Evolutionary conservation across 495 filamentous ascomycete species (phyloP), one percentile per base, ranked within the genome.

Genomic region (Penicillium antarcticum): DNA sequence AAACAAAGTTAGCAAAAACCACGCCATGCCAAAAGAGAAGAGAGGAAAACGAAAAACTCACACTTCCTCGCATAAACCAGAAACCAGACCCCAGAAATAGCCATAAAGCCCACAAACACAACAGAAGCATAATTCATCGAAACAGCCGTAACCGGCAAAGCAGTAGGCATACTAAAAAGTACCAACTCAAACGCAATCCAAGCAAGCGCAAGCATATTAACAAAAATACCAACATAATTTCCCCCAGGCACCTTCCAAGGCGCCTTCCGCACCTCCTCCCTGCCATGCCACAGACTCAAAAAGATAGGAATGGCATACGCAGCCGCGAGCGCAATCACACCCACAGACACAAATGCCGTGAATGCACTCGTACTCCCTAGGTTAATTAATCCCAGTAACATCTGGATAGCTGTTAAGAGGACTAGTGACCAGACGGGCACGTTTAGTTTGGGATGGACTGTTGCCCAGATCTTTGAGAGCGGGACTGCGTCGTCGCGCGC

Each of bases 101-200:
- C 60, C 65, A 70, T 61, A 40, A 78, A 77, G 4, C 79, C 80
- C n/a, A 79, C 71, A 63, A 87, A 85, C 5, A 86, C 82, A 1
- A 83, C 82, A 0, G 71, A 74, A 7, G 84, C 84, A 65, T 86
- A 86, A 63, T 86, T 84, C 74, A 82, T 83, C 32, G 62, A 72
- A 1, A 59, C 52, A 0, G 62, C 13, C 8, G 74, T 75, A 18
- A 83, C 76, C 1, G 80, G 79, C 52, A 74, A 53, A 31, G 57
- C 60, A 5, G 70, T 72, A 1, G 78, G 78, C 77, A 80, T 80
- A 58, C 75, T 77, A 61, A 80, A 80, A 9, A 80, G 63, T 3
- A 85, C 82, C 33, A 86, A 67, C 16, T 82, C 84, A 36, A 87
- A 77, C 7, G 67, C 45, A 41, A 81, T 83, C 84, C 83, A 87